These are phyloP conservation scores for Spathaspora hagerdaliae DNA, from an alignment of 805 yeast genomes.

Conservation along the genomic window DNA sequence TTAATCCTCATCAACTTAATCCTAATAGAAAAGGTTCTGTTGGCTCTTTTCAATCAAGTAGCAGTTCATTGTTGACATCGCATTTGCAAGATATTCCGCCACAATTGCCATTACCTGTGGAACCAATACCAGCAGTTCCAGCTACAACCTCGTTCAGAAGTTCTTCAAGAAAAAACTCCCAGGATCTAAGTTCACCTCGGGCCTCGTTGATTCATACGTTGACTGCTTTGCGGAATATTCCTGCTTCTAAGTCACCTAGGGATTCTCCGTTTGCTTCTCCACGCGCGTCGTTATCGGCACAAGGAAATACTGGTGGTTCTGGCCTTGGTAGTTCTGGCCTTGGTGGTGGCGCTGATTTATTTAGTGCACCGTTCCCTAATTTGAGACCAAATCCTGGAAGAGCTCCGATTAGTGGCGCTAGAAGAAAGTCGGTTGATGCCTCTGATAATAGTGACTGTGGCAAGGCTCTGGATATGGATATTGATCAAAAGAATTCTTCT, in stretches of 20 bases:
- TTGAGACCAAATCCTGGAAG: conserved; percentile 12
- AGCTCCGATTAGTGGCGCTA: background rate
- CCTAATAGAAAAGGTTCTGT: conserved; percentile 15
- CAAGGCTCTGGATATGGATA: background rate
- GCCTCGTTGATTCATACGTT: conserved; percentile 39
- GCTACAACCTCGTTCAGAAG: conserved; percentile 33
- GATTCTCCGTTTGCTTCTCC: conserved; percentile 44
- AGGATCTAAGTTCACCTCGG: conserved; percentile 35
- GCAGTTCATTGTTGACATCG: conserved; percentile 22
- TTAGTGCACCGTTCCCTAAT: conserved; percentile 15
- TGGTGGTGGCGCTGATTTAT: conserved; percentile 11
- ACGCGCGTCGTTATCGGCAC: conserved; percentile 44
- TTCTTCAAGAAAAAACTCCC: conserved; percentile 32
- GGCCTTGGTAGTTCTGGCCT: background rate
- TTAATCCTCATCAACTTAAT: conserved; percentile 21
- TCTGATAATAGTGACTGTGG: background rate
- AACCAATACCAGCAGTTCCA: conserved; percentile 44
- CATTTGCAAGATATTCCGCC: conserved; percentile 50
- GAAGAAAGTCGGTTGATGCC: conserved; percentile 1
- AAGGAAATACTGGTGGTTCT: conserved; percentile 11
- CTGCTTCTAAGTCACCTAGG: conserved; percentile 30
- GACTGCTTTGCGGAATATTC: conserved; percentile 36
- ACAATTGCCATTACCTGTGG: conserved; percentile 52
- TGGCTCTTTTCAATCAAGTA: conserved; percentile 17
- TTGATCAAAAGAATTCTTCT: background rate